Conservation (phyloP, 1,284 basidiomycete genomes). For the Cryptococcus sp. region DNA sequence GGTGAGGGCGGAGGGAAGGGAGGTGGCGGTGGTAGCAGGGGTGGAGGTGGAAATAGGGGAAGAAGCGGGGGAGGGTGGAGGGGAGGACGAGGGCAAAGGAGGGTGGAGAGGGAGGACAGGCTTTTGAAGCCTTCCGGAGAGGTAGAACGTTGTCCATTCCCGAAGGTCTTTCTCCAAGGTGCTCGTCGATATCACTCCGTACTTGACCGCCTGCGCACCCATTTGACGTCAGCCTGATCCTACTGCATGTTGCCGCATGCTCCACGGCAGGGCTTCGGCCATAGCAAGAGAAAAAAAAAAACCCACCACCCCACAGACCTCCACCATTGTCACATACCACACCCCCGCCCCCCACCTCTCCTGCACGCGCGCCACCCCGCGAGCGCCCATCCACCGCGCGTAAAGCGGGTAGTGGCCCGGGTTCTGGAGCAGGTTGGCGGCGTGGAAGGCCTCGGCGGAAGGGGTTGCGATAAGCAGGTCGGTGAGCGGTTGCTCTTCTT, state of each 20-base stretch:
- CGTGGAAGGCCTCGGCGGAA: slow-evolving; percentile 87
- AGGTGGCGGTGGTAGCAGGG: slow-evolving; percentile 21
- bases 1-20: slow-evolving; percentile 85
- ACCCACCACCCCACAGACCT: slow-evolving; percentile 78
- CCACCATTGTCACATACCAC: slow-evolving; percentile 91
- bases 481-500: slow-evolving; percentile 63
- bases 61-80: not conserved
- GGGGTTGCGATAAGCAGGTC: slow-evolving; percentile 96
- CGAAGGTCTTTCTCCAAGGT: slow-evolving; percentile 83
- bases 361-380: slow-evolving; percentile 72
- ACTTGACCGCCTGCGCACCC: slow-evolving; percentile 78
- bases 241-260: not conserved
- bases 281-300: not conserved
- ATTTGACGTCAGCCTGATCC: slow-evolving; percentile 1
- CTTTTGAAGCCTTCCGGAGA: slow-evolving; percentile 96
- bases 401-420: slow-evolving; percentile 86
- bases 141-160: slow-evolving; percentile 90
- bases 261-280: too few species aligned
- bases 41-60: too few species aligned
- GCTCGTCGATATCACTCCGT: slow-evolving; percentile 92
- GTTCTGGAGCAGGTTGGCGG: slow-evolving; percentile 85
- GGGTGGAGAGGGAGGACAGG: slow-evolving; percentile 84
- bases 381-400: slow-evolving; percentile 68
- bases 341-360: slow-evolving; percentile 73
- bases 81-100: slow-evolving; percentile 55